A percentile compares a stretch with the other conserved stretches of the same genome.
Conservation (phyloP, 352 stramenopile species). For the Phytophthora citrophthora region DNA sequence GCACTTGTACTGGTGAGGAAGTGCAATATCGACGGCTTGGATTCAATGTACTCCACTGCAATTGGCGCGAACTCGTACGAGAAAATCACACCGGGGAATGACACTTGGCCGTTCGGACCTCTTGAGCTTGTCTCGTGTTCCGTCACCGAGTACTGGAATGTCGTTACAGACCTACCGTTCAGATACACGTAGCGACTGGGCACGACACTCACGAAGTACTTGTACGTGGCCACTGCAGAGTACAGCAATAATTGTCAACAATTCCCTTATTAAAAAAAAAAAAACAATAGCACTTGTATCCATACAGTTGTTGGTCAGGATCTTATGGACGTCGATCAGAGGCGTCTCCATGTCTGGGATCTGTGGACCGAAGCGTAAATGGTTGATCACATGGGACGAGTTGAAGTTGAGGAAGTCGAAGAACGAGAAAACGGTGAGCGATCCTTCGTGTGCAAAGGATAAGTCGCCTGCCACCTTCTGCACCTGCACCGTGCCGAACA, state of each 20-base stretch:
- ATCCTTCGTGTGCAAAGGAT: conserved; percentile 86
- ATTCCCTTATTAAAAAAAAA: neutral
- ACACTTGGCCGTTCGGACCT: conserved; percentile 57
- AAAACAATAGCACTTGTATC: neutral
- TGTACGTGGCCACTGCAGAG: conserved; percentile 82
- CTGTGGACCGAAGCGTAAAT: conserved; percentile 75
- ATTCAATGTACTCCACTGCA: conserved; percentile 88
- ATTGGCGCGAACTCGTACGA: conserved; percentile 92
- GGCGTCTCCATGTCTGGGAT: conserved; percentile 89
- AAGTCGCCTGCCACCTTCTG: conserved; percentile 87
- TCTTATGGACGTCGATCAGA: conserved; percentile 86
- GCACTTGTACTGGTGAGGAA: conserved; percentile 89
- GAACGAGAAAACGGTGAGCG: conserved; percentile 88
- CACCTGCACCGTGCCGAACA: conserved; percentile 70
- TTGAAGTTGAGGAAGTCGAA: conserved; percentile 92
- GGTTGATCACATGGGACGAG: conserved; percentile 83
- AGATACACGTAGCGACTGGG: conserved; percentile 87
- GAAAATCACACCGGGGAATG: conserved; percentile 86
- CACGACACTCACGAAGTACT: conserved; percentile 89
- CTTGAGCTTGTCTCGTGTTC: conserved; percentile 71
- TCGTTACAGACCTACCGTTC: conserved; percentile 67
- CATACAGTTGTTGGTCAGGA: conserved; percentile 79
- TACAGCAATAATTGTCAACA: no score
- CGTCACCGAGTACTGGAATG: conserved; percentile 91
- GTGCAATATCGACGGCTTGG: conserved; percentile 83